Base-by-base conservation (phyloP, 2,329 filamentous ascomycete species). In the Pleoardoris graminearum region DNA sequence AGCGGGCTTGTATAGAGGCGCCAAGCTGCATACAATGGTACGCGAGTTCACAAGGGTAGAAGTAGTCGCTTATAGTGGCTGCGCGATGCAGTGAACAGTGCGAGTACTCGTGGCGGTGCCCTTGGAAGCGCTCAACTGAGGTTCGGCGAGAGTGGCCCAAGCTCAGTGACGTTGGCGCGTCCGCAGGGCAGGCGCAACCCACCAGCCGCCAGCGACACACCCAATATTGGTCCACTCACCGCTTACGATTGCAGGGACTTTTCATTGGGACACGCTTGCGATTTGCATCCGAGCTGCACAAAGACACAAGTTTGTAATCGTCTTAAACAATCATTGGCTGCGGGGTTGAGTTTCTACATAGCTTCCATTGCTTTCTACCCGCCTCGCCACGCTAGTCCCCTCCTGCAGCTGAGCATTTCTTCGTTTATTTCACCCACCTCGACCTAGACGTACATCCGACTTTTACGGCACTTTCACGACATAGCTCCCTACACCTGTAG, bases 301-400 rank as follows among this genome's bases (percentile, higher is more conserved):
- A 36, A 33, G 21, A 46, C n/a, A 41, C 39, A 14, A 51, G 30
- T 46, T 49, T 22, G 46, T 35, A 42, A 21, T 19, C 21, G 35
- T 33, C 17, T 39, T 38, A 42, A 33, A 38, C 44, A 35, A 19
- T 4, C 22, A 36, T 36, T 48, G 23, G 35, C 32, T 54, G 55
- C 55, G 61, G 55, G 60, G 57, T 55, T 62, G 53, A 55, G 59
- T 55, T 71, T 70, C 69, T 57, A 64, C 47, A 60, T 57, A 61
- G 66, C 63, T 72, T 73, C 70, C 65, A 73, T 72, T 69, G 51
- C 65, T 63, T 73, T 73, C 70, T 63, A 66, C 55, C 53, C 60
- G 59, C 60, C 58, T 61, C 57, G 55, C 43, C 54, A 64, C 68
- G 69, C 69, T 72, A 72, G 67, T 67, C 64, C 57, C 59, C 67